These are phyloP conservation scores for Botryotinia convoluta DNA, from an alignment of 2,329 filamentous ascomycete species.

Conservation along the genomic window DNA sequence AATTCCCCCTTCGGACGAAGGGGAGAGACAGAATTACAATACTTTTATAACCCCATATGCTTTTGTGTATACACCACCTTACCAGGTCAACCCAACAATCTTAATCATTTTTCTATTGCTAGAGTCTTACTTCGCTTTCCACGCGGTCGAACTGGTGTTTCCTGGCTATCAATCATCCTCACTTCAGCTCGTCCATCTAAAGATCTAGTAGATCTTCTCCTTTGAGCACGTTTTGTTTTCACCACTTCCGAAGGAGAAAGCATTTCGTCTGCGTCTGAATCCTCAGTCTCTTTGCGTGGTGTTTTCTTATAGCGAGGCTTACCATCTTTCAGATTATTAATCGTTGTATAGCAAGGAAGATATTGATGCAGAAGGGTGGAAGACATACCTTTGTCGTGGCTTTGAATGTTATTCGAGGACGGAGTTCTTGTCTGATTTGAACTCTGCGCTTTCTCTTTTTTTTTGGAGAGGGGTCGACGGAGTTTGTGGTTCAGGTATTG, in stretches of 20 bases:
- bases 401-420: background rate
- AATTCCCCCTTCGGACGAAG: too few species aligned
- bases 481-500: background rate
- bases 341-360: background rate
- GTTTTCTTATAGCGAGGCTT: slow-evolving; percentile 6
- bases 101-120: background rate
- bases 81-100: too few species aligned
- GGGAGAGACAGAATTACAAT: too few species aligned
- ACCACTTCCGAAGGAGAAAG: background rate
- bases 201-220: slow-evolving; percentile 6
- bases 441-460: background rate
- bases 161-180: background rate
- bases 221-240: background rate
- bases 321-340: background rate
- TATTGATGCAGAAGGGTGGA: background rate
- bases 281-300: background rate
- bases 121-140: background rate
- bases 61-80: too few species aligned
- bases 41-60: too few species aligned
- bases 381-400: background rate
- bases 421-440: background rate
- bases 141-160: background rate
- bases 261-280: slow-evolving; percentile 2
- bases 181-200: background rate
- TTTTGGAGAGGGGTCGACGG: background rate